Evolutionary conservation across 768 basidiomycete species (phyloP).

Genomic region (Chlorophyllum brunneum): DNA sequence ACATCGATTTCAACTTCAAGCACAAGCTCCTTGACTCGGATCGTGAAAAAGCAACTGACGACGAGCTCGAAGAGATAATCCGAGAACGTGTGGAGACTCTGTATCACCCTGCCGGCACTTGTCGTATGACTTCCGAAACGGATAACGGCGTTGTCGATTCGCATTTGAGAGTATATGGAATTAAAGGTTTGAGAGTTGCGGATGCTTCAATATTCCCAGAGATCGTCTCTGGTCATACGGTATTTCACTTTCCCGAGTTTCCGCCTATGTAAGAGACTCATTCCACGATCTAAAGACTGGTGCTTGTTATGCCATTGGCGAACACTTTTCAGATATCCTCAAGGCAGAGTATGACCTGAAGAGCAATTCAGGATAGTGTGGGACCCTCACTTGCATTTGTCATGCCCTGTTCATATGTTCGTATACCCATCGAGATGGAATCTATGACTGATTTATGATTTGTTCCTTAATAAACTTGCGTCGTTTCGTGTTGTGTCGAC

Average conservation of each 20-base stretch:
- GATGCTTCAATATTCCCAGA: slow-evolving; percentile 15
- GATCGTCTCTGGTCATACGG: slow-evolving; percentile 16
- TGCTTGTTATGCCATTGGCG: slow-evolving; percentile 26
- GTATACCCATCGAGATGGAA: not conserved
- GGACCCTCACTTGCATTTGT: too few relatives aligned
- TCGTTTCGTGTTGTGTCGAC: too few relatives aligned
- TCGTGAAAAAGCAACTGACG: slow-evolving; percentile 30
- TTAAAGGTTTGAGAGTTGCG: slow-evolving; percentile 36
- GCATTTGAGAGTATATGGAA: slow-evolving; percentile 39
- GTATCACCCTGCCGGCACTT: slow-evolving; percentile 43
- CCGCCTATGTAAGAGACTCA: not conserved
- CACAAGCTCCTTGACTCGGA: slow-evolving; percentile 33
- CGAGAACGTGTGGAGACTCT: slow-evolving; percentile 39
- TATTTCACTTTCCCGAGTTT: slow-evolving; percentile 1
- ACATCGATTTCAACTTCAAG: slow-evolving; percentile 27
- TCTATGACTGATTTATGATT: too few relatives aligned
- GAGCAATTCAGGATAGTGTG: not conserved
- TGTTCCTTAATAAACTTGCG: too few relatives aligned
- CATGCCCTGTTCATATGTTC: too few relatives aligned
- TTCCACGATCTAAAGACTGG: slow-evolving; percentile 20
- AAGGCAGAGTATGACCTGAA: slow-evolving; percentile 18
- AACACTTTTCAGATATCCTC: slow-evolving; percentile 29
- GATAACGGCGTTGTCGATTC: slow-evolving; percentile 43
- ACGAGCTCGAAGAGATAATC: slow-evolving; percentile 35
- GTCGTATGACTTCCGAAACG: slow-evolving; percentile 39